Evolutionary conservation across 164 flowering plant genomes (phyloP), one percentile per base, ranked within the genome.

Genomic region (Kalanchoe fedtschenkoi): DNA sequence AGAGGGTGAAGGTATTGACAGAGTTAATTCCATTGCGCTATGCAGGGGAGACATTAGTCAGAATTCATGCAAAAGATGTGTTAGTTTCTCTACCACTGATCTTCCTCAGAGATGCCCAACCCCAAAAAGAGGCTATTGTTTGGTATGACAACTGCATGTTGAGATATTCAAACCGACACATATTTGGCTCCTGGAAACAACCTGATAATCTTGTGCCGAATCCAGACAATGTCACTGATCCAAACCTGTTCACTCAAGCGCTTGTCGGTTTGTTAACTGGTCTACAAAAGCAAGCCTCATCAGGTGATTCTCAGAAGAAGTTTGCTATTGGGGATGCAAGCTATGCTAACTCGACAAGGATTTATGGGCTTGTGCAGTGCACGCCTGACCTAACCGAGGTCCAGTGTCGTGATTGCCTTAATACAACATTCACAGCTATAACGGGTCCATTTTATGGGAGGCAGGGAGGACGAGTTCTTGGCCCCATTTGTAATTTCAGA

Each of bases 281-380:
- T 4, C 28, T 71, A 14, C 22, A 7, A 7, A 22, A 0, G 7
- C 19, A 14, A 34, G 75, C 75, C 22, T 65, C 73, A 0, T 43
- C 63, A 4, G 70, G 72, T 2, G 58, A 42, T 28, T 42, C 65
- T 5, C 46, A 5, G 42, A 6, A 10, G 4, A 68, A 56, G 32
- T 64, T n/a, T 19, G 71, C 68, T 0, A 34, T 51, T 0, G 67
- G 62, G 16, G n/a, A 53, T 2, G 34, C 3, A 1, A 32, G 7
- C 3, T 19, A 17, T 16, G 46, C n/a, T 2, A 42, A 28, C 56
- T 65, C 58, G 8, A 51, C 53, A 14, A 66, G 15, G 1, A 51
- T 74, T 29, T 76, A 76, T 30, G 77, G 64, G 8, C 38, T 68
- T 10, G 71, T 58, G 56, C 76, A 78, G 66, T 78, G 82, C 54